Evolutionary conservation across 2,329 filamentous ascomycete genomes (phyloP), one percentile per base, ranked within the genome.

Genomic region (Diaporthe vaccinii): DNA sequence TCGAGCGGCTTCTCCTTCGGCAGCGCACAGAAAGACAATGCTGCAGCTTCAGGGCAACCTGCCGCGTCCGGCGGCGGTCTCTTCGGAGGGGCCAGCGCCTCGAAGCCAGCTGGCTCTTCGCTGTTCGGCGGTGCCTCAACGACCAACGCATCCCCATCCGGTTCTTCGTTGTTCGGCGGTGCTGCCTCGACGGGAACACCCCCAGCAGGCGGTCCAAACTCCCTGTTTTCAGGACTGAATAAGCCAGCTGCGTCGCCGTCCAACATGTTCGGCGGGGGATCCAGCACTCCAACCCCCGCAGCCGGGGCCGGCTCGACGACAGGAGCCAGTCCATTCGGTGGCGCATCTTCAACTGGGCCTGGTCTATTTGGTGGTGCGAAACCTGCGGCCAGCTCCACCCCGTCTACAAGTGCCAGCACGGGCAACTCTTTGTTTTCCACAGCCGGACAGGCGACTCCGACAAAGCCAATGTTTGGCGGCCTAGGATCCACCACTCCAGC

Each of bases 401-500:
- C 79, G 2, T 69, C 79, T 14, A 44, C 76, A 8, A 44, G 76
- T 7, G 74, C 76, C 58, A 77, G 71, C 41, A 72, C 76, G 10
- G 71, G 77, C 17, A 76, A 72, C 17, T 76, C 77, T 17, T 61
- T 81, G 65, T 79, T 80, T 72, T 76, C 77, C n/a, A 22, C 81
- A 39, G 77, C 79, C 31, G 74, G 79, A 34, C 78, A 83, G 61
- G 81, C 84, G 28, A 87, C 86, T 28, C 86, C 86, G 39, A 84
- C 85, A n/a, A 90, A 90, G 80, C 85, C 88, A 22, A 76, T 84
- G 72, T 86, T 89, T 73, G 78, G 80, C 36, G 78, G 82, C n/a
- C 79, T 89, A 46, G 83, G 84, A 72, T 90, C 89, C 25, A 90
- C 89, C 3, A 90, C 89, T 49, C 89, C 89, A 22, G 89, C 89